These are phyloP conservation scores for Parasitella parasitica DNA, from an alignment of 371 early-diverging fungal genomes.

Conservation along the genomic window DNA sequence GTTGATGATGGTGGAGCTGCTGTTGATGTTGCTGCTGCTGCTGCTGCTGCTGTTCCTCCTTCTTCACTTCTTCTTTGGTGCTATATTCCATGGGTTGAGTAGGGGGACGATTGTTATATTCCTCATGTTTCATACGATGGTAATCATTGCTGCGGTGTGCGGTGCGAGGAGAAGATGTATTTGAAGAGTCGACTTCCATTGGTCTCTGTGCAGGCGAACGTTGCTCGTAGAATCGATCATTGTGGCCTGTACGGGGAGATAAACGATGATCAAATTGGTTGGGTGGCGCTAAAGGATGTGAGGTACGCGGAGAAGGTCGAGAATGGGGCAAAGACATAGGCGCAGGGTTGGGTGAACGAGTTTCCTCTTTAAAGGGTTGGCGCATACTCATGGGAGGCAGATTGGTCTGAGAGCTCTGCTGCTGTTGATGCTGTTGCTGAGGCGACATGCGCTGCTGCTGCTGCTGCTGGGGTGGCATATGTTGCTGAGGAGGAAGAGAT, in stretches of 20 bases:
- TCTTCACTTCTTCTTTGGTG: background rate
- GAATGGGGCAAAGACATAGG: background rate
- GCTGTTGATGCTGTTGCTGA: slow-evolving; percentile 15
- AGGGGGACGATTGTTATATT: background rate
- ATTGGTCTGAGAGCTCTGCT: slow-evolving; percentile 7
- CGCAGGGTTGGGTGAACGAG: slow-evolving; percentile 18
- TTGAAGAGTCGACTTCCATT: slow-evolving; percentile 5
- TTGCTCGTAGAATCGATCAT: background rate
- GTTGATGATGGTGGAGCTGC: background rate
- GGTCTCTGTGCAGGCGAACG: slow-evolving; percentile 23
- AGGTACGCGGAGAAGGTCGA: background rate
- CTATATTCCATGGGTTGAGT: background rate
- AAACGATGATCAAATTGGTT: slow-evolving; percentile 1
- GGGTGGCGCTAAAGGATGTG: background rate
- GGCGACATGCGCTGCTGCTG: slow-evolving; percentile 21
- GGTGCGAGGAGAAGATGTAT: background rate
- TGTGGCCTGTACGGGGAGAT: background rate
- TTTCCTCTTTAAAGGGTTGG: slow-evolving; percentile 17
- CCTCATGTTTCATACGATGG: slow-evolving; percentile 13
- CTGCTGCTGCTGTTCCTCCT: background rate
- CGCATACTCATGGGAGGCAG: slow-evolving; percentile 33
- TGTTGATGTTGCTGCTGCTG: background rate
- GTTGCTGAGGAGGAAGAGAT: slow-evolving; percentile 2
- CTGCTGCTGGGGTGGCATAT: too few species aligned
- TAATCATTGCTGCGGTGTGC: background rate